phyloP scores from a whole-genome alignment of 345 rosid species.

The Gossypium australe region DNA sequence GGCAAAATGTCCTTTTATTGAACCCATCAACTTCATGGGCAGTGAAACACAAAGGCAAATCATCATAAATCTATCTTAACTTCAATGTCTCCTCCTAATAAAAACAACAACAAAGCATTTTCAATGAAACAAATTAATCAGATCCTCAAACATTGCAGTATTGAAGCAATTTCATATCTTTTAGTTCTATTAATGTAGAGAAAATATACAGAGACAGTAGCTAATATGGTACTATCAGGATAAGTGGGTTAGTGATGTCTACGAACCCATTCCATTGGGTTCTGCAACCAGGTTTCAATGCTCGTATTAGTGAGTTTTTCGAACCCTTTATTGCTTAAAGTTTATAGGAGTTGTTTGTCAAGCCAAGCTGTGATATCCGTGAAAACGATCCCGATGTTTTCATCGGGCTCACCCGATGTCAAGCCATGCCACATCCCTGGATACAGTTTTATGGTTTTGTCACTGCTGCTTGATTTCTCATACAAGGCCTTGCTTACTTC shows the following conservation, averaged over 20 bases:
- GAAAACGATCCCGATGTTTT: constrained; percentile 59
- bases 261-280: constrained; percentile 22
- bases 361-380: constrained; percentile 75
- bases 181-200: too few relatives aligned
- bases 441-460: constrained; percentile 66
- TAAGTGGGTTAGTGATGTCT: constrained; percentile 58
- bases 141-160: not conserved
- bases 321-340: constrained; percentile 26
- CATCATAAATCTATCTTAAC: too few relatives aligned
- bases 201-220: not conserved
- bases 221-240: not conserved
- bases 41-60: too few relatives aligned
- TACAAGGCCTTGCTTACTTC: constrained; percentile 87
- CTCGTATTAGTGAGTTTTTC: constrained; percentile 9
- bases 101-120: not conserved
- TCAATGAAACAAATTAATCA: not conserved
- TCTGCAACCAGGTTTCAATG: not conserved
- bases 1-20: too few relatives aligned
- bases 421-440: constrained; percentile 96
- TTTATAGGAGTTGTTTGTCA: constrained; percentile 29
- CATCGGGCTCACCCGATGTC: constrained; percentile 80
- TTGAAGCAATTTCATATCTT: not conserved
- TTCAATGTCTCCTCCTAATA: too few relatives aligned
- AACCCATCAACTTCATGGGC: too few relatives aligned
- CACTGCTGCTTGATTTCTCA: constrained; percentile 58